Percentiles rank a stretch among this genome's conserved stretches.
Conservation (phyloP, 371 early-diverging fungal genomes). For the Actinomucor elegans region DNA sequence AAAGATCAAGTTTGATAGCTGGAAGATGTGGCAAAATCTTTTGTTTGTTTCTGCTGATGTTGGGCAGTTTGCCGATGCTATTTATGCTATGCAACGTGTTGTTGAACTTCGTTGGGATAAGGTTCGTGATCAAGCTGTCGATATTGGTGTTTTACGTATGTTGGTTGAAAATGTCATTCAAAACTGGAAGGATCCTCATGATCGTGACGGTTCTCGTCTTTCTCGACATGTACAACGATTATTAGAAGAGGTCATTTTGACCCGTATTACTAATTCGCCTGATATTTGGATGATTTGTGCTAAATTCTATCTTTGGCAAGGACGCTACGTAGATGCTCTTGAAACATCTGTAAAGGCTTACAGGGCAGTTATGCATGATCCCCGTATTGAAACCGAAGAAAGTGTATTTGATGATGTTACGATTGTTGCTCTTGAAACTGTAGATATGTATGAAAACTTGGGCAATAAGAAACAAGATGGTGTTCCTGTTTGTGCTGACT, state of each 20-base stretch:
- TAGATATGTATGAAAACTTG: conserved; percentile 75
- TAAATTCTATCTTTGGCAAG: conserved; percentile 72
- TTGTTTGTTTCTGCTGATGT: conserved; percentile 77
- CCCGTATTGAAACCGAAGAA: conserved; percentile 66
- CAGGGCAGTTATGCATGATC: conserved; percentile 73
- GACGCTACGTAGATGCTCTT: conserved; percentile 63
- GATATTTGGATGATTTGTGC: conserved; percentile 77
- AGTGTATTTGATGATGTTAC: conserved; percentile 71
- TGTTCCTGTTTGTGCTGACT: conserved; percentile 74
- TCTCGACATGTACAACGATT: conserved; percentile 52
- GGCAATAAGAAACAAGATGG: conserved; percentile 53
- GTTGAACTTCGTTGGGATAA: conserved; percentile 75
- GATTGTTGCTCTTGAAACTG: conserved; percentile 69
- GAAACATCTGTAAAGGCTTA: conserved; percentile 85
- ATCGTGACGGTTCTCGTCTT: conserved; percentile 40
- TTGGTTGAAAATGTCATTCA: conserved; percentile 71
- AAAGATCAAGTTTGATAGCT: conserved; percentile 76
- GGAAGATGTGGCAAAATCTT: conserved; percentile 94
- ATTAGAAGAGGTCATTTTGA: conserved; percentile 65
- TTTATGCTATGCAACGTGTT: conserved; percentile 82
- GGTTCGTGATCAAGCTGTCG: conserved; percentile 69
- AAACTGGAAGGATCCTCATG: conserved; percentile 64
- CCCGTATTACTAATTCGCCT: conserved; percentile 74
- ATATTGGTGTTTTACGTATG: conserved; percentile 70
- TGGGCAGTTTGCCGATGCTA: conserved; percentile 80